phyloP scores from a whole-genome alignment of 2,329 filamentous ascomycete species.

The Teratosphaeria pseudoeucalypti region DNA sequence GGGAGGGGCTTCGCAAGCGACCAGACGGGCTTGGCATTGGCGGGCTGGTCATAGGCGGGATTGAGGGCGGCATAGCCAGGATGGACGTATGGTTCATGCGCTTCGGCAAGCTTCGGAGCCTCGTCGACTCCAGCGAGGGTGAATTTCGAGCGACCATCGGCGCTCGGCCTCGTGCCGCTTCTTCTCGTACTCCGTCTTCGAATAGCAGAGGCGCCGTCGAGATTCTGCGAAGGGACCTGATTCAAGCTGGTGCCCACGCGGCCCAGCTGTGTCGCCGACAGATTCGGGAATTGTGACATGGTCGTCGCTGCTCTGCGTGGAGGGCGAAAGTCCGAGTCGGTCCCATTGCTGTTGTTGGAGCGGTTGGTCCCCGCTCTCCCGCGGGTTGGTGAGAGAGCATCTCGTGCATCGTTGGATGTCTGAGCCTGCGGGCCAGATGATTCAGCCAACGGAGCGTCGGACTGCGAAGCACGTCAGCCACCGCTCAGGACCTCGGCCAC shows the following conservation, averaged over 20 bases:
- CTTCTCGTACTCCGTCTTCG: background rate
- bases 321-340: background rate
- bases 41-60: slow-evolving; percentile 43
- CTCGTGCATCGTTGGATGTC: background rate
- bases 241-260: background rate
- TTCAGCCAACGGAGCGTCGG: background rate
- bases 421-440: background rate
- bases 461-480: background rate
- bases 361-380: background rate
- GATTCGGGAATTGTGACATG: background rate
- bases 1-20: slow-evolving; percentile 45
- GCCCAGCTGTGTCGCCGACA: background rate
- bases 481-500: background rate
- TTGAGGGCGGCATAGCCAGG: slow-evolving; percentile 46
- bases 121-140: slow-evolving; percentile 13
- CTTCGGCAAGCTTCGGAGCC: slow-evolving; percentile 8
- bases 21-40: slow-evolving; percentile 42
- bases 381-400: background rate
- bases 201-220: background rate
- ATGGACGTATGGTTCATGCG: slow-evolving; percentile 31
- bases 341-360: background rate
- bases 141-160: slow-evolving; percentile 2
- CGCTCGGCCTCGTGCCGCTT: background rate
- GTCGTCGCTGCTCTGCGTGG: background rate
- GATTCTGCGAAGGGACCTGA: background rate